These are phyloP conservation scores for Stagonosporopsis chrysanthemi DNA, from an alignment of 2,329 filamentous ascomycete species.

Conservation along the genomic window DNA sequence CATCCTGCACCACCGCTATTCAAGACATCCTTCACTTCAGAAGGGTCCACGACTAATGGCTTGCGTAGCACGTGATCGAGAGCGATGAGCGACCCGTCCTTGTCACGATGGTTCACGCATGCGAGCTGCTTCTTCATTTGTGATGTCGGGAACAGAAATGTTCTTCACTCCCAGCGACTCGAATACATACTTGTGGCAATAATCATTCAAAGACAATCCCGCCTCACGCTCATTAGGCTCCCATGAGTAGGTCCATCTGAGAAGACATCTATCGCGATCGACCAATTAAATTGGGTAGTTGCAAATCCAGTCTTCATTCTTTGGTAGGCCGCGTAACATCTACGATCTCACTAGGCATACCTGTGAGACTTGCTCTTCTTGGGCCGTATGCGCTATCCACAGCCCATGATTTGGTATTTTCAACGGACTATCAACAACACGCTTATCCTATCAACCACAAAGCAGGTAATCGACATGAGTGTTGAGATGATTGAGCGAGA, in stretches of 20 bases:
- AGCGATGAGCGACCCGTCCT: conserved; percentile 50
- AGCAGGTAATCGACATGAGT: not conserved
- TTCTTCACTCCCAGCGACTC: conserved; percentile 55
- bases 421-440: no score
- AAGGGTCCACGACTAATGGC: conserved; percentile 54
- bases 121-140: conserved; percentile 65
- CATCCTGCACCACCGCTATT: conserved; percentile 68
- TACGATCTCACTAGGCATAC: no score
- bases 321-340: no score
- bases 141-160: conserved; percentile 61
- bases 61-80: conserved; percentile 61
- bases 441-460: no score
- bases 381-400: no score
- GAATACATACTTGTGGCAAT: conserved; percentile 55
- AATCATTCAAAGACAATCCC: conserved; percentile 54
- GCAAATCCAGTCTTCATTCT: not conserved
- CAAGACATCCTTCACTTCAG: conserved; percentile 56
- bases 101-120: conserved; percentile 62
- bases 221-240: conserved; percentile 47
- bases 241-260: not conserved
- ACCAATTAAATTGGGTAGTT: not conserved
- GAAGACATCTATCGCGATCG: not conserved
- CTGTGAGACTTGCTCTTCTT: no score
- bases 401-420: no score
- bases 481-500: not conserved